phyloP scores from a whole-genome alignment of 108 stramenopile species.

The Nannochloropsis granulata region DNA sequence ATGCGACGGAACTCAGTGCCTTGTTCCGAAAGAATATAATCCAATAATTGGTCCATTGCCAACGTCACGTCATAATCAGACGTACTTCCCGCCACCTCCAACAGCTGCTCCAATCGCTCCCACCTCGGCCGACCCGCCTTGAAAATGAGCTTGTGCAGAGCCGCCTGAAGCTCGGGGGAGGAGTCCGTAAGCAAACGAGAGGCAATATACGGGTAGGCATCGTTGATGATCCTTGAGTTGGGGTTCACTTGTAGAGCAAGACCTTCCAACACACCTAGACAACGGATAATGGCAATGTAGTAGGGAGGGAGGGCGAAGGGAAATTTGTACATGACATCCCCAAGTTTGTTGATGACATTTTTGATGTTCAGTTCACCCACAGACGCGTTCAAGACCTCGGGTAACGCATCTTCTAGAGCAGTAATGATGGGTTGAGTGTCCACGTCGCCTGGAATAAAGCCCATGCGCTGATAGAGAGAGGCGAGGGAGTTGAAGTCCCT shows the following conservation, averaged over 20 bases:
- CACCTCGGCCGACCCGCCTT: constrained; percentile 54
- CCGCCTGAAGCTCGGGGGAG: constrained; percentile 30
- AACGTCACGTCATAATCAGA: constrained; percentile 55
- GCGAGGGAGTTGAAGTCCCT: constrained; percentile 76
- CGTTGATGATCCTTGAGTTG: constrained; percentile 62
- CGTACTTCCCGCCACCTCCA: constrained; percentile 55
- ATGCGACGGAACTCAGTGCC: constrained; percentile 38
- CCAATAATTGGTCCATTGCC: constrained; percentile 60
- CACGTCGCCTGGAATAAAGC: constrained; percentile 72
- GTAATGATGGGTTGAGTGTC: constrained; percentile 68
- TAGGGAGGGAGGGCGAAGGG: constrained; percentile 89
- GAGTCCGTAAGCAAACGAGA: constrained; percentile 74
- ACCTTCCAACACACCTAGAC: constrained; percentile 86
- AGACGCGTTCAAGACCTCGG: constrained; percentile 77
- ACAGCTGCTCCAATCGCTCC: constrained; percentile 68
- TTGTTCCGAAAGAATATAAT: constrained; percentile 59
- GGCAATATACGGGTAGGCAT: constrained; percentile 89
- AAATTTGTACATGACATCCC: constrained; percentile 91
- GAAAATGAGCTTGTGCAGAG: constrained; percentile 46
- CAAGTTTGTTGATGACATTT: constrained; percentile 80
- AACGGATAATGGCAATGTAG: constrained; percentile 92
- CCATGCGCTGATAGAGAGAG: constrained; percentile 59
- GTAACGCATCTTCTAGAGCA: constrained; percentile 68
- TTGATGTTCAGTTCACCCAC: constrained; percentile 88
- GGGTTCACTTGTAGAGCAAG: constrained; percentile 79